phyloP scores from a whole-genome alignment of 78 protist genomes.

The Dictyostelium brefeldianum region DNA sequence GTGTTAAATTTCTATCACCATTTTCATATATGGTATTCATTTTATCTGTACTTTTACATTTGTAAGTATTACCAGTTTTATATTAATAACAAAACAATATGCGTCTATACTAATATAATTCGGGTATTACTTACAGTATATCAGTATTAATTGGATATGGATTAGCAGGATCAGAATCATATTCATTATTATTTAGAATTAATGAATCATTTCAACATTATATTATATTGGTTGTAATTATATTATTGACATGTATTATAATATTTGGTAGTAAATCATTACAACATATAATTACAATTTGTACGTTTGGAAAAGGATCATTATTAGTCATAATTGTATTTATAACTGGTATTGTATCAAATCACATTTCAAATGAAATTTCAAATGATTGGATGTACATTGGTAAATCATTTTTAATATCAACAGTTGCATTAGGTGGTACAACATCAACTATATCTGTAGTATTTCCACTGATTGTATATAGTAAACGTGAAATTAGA shows the following conservation, averaged over 20 bases:
- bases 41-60: constrained; percentile 74
- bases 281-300: constrained; percentile 69
- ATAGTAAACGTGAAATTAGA: constrained; percentile 22
- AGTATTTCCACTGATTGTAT: constrained; percentile 51
- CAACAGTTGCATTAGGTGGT: constrained; percentile 82
- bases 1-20: constrained; percentile 31
- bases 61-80: neutral
- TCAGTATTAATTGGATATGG: constrained; percentile 76
- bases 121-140: constrained; percentile 21
- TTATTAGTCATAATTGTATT: constrained; percentile 48
- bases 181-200: constrained; percentile 22
- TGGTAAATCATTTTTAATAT: constrained; percentile 57
- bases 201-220: neutral
- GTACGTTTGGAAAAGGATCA: constrained; percentile 74
- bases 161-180: constrained; percentile 70
- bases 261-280: constrained; percentile 41
- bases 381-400: constrained; percentile 38
- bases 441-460: constrained; percentile 17
- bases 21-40: constrained; percentile 34
- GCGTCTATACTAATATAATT: neutral
- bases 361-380: constrained; percentile 23
- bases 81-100: neutral
- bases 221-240: constrained; percentile 36
- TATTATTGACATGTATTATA: constrained; percentile 23
- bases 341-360: constrained; percentile 54